Evolutionary conservation across 768 basidiomycete species (phyloP), one percentile per base, ranked within the genome.

Genomic region (Auricularia auricula-judae): DNA sequence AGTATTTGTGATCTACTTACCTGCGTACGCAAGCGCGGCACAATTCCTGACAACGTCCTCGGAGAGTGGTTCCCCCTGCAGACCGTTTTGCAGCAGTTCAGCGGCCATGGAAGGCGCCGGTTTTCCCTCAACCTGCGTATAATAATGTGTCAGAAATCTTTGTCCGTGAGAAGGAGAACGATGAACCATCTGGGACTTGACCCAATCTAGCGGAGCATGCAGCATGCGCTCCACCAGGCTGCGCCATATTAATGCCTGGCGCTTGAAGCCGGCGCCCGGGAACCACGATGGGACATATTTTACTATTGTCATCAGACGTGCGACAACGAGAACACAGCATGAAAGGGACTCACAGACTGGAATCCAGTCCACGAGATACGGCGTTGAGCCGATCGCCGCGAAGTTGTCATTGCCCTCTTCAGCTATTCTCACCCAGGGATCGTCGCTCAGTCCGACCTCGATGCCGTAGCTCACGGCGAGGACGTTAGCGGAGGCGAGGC

Each of bases 201-300:
- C 47, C 8, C 8, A 18, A 14, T 63, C 62, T 33, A 58, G 65
- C 36, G 65, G 65, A 29, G 44, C 62, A 18, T 63, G 56, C 23
- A 43, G 3, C 60, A 63, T 62, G 4, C n/a, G n/a, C 29, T 63
- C 59, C 1, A 21, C 14, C 47, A 21, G 16, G 4, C 18, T 1
- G 3, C 21, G 47, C 47, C 88, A 89, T 8, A 66, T 70, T 7
- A 65, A 73, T 0, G 87, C 86, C 65, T 85, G 86, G 21, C 75
- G 73, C 71, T 83, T 82, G 76, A 90, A 92, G 1, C 80, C 80
- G 3, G 84, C 80, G 11, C 87, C 87, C 23, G 89, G 89, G 59
- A 83, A 75, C 85, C 86, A 89, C 54, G 71, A 69, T 0, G 89
- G 89, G 34, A 89, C 70, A 67, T 82, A 71, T 69, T 79, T 80